A percentile compares a stretch with the other conserved stretches of the same genome.
Evolutionary conservation across 176 grass and related monocot species (phyloP).

Genomic region (Carex littledalei): DNA sequence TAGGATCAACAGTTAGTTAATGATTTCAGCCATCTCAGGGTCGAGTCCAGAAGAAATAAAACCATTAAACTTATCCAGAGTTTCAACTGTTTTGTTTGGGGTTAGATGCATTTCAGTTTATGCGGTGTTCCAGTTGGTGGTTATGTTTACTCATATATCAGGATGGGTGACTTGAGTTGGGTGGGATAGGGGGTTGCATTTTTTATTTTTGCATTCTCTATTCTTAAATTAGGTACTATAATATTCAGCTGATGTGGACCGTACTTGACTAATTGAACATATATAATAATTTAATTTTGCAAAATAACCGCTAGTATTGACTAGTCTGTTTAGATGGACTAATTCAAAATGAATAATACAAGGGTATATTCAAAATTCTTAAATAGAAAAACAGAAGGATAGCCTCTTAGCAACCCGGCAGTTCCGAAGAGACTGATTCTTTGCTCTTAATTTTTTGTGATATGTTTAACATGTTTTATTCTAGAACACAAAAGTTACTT

Average conservation of each 20-base stretch:
- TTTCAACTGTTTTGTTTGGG: slow-evolving; percentile 2
- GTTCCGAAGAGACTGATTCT: background rate
- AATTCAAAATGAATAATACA: background rate
- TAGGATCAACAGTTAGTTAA: background rate
- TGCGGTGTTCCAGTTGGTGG: background rate
- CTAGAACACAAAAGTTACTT: background rate
- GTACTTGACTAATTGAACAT: background rate
- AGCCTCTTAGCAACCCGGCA: background rate
- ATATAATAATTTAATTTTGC: background rate
- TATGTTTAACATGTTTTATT: background rate
- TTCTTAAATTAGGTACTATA: background rate
- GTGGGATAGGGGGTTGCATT: background rate
- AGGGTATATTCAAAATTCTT: background rate
- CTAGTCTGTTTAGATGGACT: background rate
- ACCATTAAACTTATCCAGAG: background rate
- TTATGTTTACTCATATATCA: background rate
- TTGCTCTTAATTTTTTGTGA: background rate
- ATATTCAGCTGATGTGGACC: background rate
- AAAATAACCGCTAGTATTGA: background rate
- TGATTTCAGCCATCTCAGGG: background rate
- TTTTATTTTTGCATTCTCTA: background rate
- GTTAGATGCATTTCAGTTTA: background rate
- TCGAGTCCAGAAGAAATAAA: background rate
- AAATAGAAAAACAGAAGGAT: slow-evolving; percentile 1
- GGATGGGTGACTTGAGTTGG: background rate